Base-by-base conservation (phyloP, 2,329 filamentous ascomycete genomes). In the Penicillium sp. region DNA sequence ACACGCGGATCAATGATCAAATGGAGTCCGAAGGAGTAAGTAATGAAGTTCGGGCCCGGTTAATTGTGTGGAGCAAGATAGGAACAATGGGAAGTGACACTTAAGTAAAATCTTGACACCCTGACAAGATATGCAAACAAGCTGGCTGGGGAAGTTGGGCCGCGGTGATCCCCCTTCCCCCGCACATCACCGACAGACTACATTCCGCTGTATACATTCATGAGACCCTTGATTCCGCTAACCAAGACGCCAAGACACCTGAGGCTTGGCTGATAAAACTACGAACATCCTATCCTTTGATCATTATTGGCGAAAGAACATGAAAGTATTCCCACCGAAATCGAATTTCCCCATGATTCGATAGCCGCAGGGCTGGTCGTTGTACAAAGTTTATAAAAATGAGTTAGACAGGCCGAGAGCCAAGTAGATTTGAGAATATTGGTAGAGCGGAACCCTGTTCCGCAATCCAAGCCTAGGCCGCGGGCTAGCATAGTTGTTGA, bases 121-220 rank as follows among this genome's bases (percentile, higher is more conserved):
- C 19, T 37, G 3, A 22, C 7, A 12, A 19, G 22, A 17, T 47
- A 40, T 35, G 49, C 10, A 17, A 54, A 33, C n/a, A 50, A 0
- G 35, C 45, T 50, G 44, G 40, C 33, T 38, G 28, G 38, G 40
- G 28, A 10, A 30, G 44, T 56, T 49, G 22, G 30, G 26, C 15
- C 28, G 12, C 38, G 37, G 28, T 17, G 56, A 58, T 58, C 44
- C 50, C 42, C 42, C 17, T 49, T 54, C 26, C 60, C 60, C 60
- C 60, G 60, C 60, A 59, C 44, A 42, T 30, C 22, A 7, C 24
- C 50, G 17, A 45, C 15, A 28, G 45, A 24, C 45, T 49, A 15
- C 45, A 49, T 49, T 49, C 45, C 45, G 45, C 45, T 49, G 45
- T 28, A 17, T 28, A n/a, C 45, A 28, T n/a, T 4, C 45, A 28